phyloP scores from a whole-genome alignment of 2,329 filamentous ascomycete genomes.

The Aureobasidium sp. region DNA sequence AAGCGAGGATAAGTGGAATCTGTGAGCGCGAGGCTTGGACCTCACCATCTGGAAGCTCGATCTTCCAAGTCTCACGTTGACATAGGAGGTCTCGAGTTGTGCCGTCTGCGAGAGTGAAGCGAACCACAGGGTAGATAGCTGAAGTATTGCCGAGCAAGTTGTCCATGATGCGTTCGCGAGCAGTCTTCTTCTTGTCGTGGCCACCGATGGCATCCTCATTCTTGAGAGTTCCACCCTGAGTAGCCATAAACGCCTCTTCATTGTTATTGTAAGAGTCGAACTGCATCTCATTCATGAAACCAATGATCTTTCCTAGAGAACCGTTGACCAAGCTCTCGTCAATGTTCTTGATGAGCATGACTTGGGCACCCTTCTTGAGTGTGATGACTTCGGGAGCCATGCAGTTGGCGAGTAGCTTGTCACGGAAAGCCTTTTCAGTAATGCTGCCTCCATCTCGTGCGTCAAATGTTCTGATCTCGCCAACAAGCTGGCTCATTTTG shows the following conservation, averaged over 20 bases:
- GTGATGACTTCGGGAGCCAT: constrained; percentile 79
- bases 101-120: constrained; percentile 73
- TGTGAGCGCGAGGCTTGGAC: constrained; percentile 74
- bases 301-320: constrained; percentile 75
- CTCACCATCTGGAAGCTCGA: constrained; percentile 91
- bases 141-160: constrained; percentile 39
- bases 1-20: constrained; percentile 80
- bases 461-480: constrained; percentile 59
- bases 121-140: constrained; percentile 70
- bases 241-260: constrained; percentile 45
- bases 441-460: constrained; percentile 64
- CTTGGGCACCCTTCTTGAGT: constrained; percentile 85
- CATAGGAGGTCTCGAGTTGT: constrained; percentile 68
- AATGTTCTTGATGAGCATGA: constrained; percentile 99
- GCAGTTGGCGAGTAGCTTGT: constrained; percentile 76
- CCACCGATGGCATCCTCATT: constrained; percentile 27
- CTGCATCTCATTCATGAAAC: constrained; percentile 63
- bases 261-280: constrained; percentile 51
- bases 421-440: constrained; percentile 56
- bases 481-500: constrained; percentile 63
- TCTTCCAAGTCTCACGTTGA: constrained; percentile 86
- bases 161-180: constrained; percentile 45
- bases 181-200: constrained; percentile 23
- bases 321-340: constrained; percentile 92
- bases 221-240: constrained; percentile 38